Base-by-base conservation (phyloP, 2,329 filamentous ascomycete genomes). In the Neocatenulostroma microsporum region DNA sequence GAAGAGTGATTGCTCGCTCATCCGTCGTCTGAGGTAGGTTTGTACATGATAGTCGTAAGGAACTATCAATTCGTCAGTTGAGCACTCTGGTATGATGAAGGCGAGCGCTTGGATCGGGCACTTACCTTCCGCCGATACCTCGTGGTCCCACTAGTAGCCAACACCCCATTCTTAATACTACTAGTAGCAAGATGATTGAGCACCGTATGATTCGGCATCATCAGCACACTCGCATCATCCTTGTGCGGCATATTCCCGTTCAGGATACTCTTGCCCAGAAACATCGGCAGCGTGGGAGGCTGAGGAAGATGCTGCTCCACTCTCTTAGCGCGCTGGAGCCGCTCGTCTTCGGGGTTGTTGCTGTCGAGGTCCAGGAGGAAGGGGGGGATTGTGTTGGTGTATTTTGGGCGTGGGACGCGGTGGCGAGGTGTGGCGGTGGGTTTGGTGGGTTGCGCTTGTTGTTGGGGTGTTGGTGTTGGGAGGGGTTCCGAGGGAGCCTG, bases 31-130 rank as follows among this genome's bases (percentile, higher is more conserved):
- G 60, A 70, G 14, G 87, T 86, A 13, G 86, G 87, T 69, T 95
- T 96, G 67, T 96, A 96, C 69, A 96, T 82, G 58, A 96, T 94
- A 2, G 88, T 95, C 3, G 89, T 96, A 23, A 96, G 83, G 63
- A 96, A 96, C 89, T 95, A 52, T 17, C 34, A 21, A 17, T 35
- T 20, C 13, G n/a, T n/a, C n/a, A n/a, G n/a, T n/a, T 19, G 30
- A 26, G 14, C 26, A 31, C 26, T 23, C 18, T 11, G 14, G 14
- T 8, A 30, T 19, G 18, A 19, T 8, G 23, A 24, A 8, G n/a
- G 23, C 23, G 23, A 24, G n/a, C 2, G 5, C 8, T 2, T 14
- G 35, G 11, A 36, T 21, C 14, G 19, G 21, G 5, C 13, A 40
- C 23, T 18, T 55, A 85, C 85, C 78, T 98, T 98, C 63, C 84